Base-by-base conservation (phyloP, 768 basidiomycete genomes). In the Boletus rex-veris region DNA sequence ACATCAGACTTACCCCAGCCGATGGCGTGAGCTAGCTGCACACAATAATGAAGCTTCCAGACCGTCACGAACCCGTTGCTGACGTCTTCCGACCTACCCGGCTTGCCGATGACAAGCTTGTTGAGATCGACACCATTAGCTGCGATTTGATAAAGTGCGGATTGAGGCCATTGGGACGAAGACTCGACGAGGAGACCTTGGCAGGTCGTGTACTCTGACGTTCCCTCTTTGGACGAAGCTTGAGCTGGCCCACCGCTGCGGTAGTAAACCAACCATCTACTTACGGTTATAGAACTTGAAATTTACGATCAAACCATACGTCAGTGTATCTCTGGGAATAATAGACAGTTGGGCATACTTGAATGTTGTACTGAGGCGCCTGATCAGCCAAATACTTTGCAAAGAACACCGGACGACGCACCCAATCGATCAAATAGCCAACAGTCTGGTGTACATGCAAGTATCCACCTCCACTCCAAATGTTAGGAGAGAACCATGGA, bases 121-220 rank as follows among this genome's bases (percentile, higher is more conserved):
- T 73, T 59, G 7, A 74, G 63, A 3, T 73, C 62, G 3, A 81
- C 73, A 33, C 77, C 77, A 44, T 64, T 71, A 1, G 69, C 70
- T 33, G 74, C 65, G 58, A 81, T 80, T 62, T 81, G 74, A 67
- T 80, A 77, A 10, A 74, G 64, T 1, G 85, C 74, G 0, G 82
- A 77, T 31, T 82, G 55, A 2, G 86, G 88, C 80, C 81, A 88
- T 52, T 68, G 73, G 3, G 4, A 5, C 33, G 83, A 82, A 2
- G 85, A 86, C 3, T 76, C 63, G 16, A 71, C 77, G 36, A 88
- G 72, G 35, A 90, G 77, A 37, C 75, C 76, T 19, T 64, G 48
- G 67, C 85, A 87, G 33, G 80, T 81, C 14, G 81, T 83, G 67
- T 85, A 87, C 59, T 85, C 85, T 16, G 64, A 69, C 16, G 73